These are phyloP conservation scores for Moesziomyces aphidis DNA, from an alignment of 1,284 basidiomycete genomes.

Conservation along the genomic window DNA sequence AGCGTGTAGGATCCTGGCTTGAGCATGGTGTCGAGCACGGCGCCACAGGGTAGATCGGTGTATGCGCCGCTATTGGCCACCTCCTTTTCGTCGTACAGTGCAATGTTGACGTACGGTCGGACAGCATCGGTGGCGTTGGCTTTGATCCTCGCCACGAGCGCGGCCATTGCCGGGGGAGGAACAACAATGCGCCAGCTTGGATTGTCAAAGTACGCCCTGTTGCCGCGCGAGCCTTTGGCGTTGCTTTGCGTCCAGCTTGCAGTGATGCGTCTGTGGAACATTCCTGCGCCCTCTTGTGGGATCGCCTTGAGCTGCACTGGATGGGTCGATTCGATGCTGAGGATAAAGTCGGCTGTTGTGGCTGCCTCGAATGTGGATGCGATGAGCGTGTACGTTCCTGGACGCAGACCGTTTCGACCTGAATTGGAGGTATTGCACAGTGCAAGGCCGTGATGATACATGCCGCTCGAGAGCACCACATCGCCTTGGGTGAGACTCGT, in stretches of 20 bases:
- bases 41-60: slow-evolving; percentile 41
- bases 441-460: slow-evolving; percentile 84
- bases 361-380: slow-evolving; percentile 84
- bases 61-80: slow-evolving; percentile 36
- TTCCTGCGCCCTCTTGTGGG: slow-evolving; percentile 85
- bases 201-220: slow-evolving; percentile 75
- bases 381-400: slow-evolving; percentile 82
- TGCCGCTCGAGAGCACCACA: slow-evolving; percentile 78
- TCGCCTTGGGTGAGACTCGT: slow-evolving; percentile 73
- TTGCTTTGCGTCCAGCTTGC: slow-evolving; percentile 71
- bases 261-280: slow-evolving; percentile 78
- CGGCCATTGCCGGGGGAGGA: slow-evolving; percentile 2
- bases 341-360: slow-evolving; percentile 75
- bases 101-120: slow-evolving; percentile 33
- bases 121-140: not conserved
- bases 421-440: slow-evolving; percentile 69
- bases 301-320: slow-evolving; percentile 69
- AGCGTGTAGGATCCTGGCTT: slow-evolving; percentile 26
- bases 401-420: slow-evolving; percentile 2
- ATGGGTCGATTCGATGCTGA: slow-evolving; percentile 74
- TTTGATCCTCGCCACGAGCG: slow-evolving; percentile 8
- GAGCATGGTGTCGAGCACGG: slow-evolving; percentile 22
- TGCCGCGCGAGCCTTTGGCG: slow-evolving; percentile 77
- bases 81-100: slow-evolving; percentile 16
- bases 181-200: slow-evolving; percentile 75